These are phyloP conservation scores for Anaeramoeba ignava DNA, from an alignment of 78 protist species.

Conservation along the genomic window DNA sequence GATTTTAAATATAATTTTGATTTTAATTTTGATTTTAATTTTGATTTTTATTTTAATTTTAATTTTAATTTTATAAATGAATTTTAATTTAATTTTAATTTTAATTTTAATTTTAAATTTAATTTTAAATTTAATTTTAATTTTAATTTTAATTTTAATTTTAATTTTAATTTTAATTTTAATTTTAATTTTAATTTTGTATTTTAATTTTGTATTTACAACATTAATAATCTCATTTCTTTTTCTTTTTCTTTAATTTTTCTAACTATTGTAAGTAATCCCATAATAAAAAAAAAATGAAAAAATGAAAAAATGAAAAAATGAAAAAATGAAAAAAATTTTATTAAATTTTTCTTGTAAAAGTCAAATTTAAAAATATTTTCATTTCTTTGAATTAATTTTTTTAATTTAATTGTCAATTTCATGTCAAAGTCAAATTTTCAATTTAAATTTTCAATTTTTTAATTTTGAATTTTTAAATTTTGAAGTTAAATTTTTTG, in stretches of 20 bases:
- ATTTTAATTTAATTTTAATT: not conserved
- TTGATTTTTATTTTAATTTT: not conserved
- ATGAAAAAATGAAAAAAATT: no score
- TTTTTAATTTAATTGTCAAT: no score
- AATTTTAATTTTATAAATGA: not conserved
- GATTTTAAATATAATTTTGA: no score
- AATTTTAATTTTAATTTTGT: not conserved
- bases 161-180: not conserved
- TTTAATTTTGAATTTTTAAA: no score
- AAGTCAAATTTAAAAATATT: no score
- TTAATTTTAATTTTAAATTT: not conserved
- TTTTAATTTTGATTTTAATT: not conserved
- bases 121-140: not conserved
- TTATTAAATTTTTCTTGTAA: no score
- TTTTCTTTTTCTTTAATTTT: conserved; percentile 80
- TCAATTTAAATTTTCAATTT: no score
- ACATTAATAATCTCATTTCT: conserved; percentile 81
- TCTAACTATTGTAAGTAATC: conserved; percentile 75
- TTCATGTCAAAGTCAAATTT: no score
- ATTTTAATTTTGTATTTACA: conserved; percentile 25
- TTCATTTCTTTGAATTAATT: no score
- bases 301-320: no score
- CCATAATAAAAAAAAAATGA: no score
- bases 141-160: not conserved
- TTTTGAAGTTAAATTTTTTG: no score